Conservation (phyloP, 441 rosid genomes). For the Biscutella laevigata region DNA sequence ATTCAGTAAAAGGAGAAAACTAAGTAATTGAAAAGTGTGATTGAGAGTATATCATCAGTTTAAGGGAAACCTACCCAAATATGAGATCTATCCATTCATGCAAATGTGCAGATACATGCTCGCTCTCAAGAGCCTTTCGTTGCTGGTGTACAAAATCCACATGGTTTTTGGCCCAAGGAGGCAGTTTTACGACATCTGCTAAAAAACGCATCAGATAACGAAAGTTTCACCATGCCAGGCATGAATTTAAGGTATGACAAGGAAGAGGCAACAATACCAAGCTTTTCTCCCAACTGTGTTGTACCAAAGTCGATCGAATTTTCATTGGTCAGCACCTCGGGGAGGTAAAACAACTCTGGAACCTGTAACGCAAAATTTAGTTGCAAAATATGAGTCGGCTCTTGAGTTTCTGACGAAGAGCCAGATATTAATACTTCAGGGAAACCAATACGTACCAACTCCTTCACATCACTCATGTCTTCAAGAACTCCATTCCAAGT, state of each 20-base stretch:
- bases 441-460: constrained; percentile 60
- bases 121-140: constrained; percentile 93
- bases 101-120: constrained; percentile 88
- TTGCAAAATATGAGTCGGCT: constrained; percentile 5
- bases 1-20: constrained; percentile 14
- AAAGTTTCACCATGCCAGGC: constrained; percentile 4
- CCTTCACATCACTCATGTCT: constrained; percentile 99
- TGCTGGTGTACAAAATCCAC: constrained; percentile 96
- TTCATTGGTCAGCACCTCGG: constrained; percentile 86
- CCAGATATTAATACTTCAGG: constrained; percentile 15
- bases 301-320: constrained; percentile 84
- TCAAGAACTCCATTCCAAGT: constrained; percentile 99
- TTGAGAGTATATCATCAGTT: constrained; percentile 5
- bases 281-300: constrained; percentile 83
- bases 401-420: constrained; percentile 18
- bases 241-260: constrained; percentile 15
- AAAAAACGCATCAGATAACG: constrained; percentile 20
- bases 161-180: constrained; percentile 92
- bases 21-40: constrained; percentile 9
- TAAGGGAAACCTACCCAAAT: constrained; percentile 58
- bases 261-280: constrained; percentile 42
- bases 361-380: constrained; percentile 43
- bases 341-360: constrained; percentile 98
- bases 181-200: constrained; percentile 87
- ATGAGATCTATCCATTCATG: constrained; percentile 99